A percentile compares a stretch with the other conserved stretches of the same genome.
Conservation (phyloP, 2,329 filamentous ascomycete species). For the Paecilomyces sp. region DNA sequence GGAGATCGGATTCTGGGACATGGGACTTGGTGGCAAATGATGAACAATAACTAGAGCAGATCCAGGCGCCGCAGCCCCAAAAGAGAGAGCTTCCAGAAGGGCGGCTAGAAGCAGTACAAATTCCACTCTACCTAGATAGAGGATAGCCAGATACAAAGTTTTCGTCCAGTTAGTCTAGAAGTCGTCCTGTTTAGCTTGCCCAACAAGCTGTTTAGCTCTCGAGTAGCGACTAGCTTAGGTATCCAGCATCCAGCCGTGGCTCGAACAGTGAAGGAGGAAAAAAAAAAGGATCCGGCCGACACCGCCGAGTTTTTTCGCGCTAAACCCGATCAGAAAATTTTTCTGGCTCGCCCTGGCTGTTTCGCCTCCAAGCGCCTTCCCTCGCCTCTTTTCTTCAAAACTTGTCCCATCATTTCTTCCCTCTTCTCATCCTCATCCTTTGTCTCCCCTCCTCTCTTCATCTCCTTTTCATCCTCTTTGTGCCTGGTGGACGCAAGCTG, state of each 20-base stretch:
- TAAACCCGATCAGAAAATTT: constrained; percentile 20
- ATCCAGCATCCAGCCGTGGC: background rate
- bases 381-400: constrained; percentile 16
- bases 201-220: background rate
- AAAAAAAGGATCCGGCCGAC: background rate
- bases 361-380: constrained; percentile 19
- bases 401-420: constrained; percentile 6
- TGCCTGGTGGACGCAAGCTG: background rate
- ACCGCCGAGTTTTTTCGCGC: constrained; percentile 7
- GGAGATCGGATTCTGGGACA: constrained; percentile 70
- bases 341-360: constrained; percentile 13
- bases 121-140: background rate
- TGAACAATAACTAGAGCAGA: constrained; percentile 4
- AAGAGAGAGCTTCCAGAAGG: background rate
- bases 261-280: constrained; percentile 2
- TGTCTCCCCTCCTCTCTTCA: background rate
- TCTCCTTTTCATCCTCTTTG: constrained; percentile 5
- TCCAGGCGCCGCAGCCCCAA: constrained; percentile 21
- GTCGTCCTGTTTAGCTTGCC: constrained; percentile 1
- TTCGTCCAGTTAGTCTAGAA: background rate
- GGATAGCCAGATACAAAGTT: background rate
- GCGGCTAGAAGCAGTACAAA: background rate
- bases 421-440: constrained; percentile 1
- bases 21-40: constrained; percentile 42
- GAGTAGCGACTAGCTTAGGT: no score